phyloP scores from a whole-genome alignment of 2,329 filamentous ascomycete species.

The Raffaelea arxii region DNA sequence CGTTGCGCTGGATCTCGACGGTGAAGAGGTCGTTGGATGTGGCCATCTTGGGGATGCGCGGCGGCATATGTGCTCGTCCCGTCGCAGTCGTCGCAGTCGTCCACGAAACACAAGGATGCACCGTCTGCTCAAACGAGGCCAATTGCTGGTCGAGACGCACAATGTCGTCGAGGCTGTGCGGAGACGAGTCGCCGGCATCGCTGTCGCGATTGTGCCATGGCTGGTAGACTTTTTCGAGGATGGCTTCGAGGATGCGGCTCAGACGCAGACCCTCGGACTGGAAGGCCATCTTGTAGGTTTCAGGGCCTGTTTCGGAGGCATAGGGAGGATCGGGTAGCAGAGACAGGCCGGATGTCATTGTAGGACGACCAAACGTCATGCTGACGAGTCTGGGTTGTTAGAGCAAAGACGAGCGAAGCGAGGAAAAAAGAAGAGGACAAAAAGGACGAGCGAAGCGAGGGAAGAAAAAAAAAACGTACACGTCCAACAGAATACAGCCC shows the following conservation, averaged over 20 bases:
- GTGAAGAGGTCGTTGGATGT: background rate
- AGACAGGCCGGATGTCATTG: slow-evolving; percentile 7
- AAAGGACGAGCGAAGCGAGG: background rate
- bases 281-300: slow-evolving; percentile 4
- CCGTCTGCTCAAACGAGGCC: slow-evolving; percentile 6
- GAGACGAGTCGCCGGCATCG: background rate
- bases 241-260: slow-evolving; percentile 7
- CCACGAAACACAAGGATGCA: slow-evolving; percentile 7
- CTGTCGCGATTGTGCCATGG: slow-evolving; percentile 6
- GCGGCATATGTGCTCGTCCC: no score
- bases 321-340: background rate
- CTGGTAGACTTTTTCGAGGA: slow-evolving; percentile 9
- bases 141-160: slow-evolving; percentile 8
- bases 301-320: background rate
- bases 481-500: slow-evolving; percentile 7
- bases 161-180: slow-evolving; percentile 8
- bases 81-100: background rate
- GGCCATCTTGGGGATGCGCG: background rate
- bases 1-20: slow-evolving; percentile 5
- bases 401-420: background rate
- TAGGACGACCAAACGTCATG: slow-evolving; percentile 10
- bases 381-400: slow-evolving; percentile 4
- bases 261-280: slow-evolving; percentile 7
- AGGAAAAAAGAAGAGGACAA: background rate
- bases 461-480: background rate